Evolutionary conservation across 441 rosid species (phyloP).

Genomic region (Syzygium syzygioides): DNA sequence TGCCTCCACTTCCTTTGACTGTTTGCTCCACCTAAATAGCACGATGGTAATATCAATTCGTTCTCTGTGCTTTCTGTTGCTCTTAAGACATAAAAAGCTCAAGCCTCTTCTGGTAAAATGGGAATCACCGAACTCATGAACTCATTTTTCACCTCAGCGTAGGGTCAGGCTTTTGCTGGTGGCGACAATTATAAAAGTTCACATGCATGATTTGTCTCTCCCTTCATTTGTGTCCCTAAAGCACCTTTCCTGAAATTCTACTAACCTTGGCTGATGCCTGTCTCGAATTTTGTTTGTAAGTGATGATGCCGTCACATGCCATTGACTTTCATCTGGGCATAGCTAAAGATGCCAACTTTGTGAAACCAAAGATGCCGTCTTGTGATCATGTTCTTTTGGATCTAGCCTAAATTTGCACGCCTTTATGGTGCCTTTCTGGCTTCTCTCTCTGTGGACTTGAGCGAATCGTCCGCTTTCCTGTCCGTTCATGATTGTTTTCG

Average conservation of each 20-base stretch:
- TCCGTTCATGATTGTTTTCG: neutral
- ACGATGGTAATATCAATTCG: neutral
- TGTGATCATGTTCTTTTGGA: neutral
- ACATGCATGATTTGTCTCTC: neutral
- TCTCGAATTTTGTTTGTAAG: neutral
- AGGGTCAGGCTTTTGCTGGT: neutral
- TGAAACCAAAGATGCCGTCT: neutral
- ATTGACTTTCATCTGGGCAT: neutral
- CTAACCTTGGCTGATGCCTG: neutral
- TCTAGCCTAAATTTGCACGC: neutral
- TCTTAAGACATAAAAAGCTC: neutral
- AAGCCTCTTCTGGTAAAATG: neutral
- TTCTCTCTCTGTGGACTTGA: neutral
- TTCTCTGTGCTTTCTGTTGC: neutral
- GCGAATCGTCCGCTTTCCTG: neutral
- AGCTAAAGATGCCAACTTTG: neutral
- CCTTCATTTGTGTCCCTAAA: neutral
- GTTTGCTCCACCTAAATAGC: neutral
- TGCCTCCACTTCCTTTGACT: neutral
- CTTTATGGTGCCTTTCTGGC: neutral
- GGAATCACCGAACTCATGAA: neutral
- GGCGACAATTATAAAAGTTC: neutral
- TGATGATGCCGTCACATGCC: neutral
- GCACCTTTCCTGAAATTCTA: neutral
- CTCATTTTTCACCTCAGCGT: neutral